These are phyloP conservation scores for Chara braunii DNA, from an alignment of 139 green algal genomes.

Conservation along the genomic window DNA sequence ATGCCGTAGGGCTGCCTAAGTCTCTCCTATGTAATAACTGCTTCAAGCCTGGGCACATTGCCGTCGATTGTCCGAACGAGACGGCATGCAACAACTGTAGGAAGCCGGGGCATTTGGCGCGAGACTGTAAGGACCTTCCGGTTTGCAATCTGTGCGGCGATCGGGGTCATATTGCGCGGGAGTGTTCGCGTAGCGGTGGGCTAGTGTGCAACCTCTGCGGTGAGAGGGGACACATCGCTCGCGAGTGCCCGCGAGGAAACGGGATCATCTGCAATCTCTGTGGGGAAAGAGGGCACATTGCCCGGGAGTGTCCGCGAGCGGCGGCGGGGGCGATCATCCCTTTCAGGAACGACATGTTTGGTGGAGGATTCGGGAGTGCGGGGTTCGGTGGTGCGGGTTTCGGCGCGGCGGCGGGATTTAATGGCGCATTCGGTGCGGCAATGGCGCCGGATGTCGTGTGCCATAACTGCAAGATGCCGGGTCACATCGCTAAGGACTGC, in stretches of 20 bases:
- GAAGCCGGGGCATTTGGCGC: constrained; percentile 14
- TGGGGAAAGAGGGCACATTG: constrained; percentile 14
- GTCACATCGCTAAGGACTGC: constrained; percentile 27
- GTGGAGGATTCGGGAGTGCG: too few relatives aligned
- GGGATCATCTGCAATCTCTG: constrained; percentile 30
- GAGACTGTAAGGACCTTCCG: constrained; percentile 16
- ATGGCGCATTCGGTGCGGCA: background rate
- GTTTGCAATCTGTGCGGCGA: constrained; percentile 33
- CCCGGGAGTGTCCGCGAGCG: background rate
- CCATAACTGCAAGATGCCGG: constrained; percentile 1
- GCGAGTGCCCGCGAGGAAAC: constrained; percentile 23
- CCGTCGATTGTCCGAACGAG: constrained; percentile 24
- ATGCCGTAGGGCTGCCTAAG: too few relatives aligned
- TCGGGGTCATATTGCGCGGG: constrained; percentile 10
- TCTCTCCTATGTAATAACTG: constrained; percentile 39
- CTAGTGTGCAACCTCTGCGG: constrained; percentile 30
- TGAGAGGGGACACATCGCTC: constrained; percentile 9
- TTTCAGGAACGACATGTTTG: too few relatives aligned
- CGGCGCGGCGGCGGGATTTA: background rate
- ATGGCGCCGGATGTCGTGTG: background rate
- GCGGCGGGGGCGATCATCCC: too few relatives aligned
- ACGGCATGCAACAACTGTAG: constrained; percentile 35
- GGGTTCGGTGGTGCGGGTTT: background rate
- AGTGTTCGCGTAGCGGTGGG: background rate
- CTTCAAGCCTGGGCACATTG: constrained; percentile 28